phyloP scores from a whole-genome alignment of 2,329 filamentous ascomycete genomes.

The Ascocoryne sarcoides region DNA sequence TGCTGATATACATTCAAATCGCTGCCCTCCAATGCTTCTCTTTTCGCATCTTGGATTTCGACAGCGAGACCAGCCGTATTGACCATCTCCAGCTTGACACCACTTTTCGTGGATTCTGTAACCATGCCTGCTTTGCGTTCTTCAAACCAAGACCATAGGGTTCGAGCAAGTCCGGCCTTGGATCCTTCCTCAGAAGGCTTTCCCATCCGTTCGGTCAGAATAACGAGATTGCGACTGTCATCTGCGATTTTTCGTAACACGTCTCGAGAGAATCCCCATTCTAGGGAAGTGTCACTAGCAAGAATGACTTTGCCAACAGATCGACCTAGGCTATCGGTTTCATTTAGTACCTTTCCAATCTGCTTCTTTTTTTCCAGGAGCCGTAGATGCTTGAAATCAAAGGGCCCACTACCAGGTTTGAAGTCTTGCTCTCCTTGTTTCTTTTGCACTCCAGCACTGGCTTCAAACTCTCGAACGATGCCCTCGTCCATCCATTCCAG shows the following conservation, averaged over 20 bases:
- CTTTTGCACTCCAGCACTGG: constrained; percentile 36
- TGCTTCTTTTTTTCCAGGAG: constrained; percentile 76
- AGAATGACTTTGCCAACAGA: constrained; percentile 65
- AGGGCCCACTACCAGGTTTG: constrained; percentile 57
- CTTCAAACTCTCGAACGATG: constrained; percentile 86
- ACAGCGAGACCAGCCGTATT: constrained; percentile 56
- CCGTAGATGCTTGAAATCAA: constrained; percentile 81
- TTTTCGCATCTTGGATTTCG: constrained; percentile 50
- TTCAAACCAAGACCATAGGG: constrained; percentile 73
- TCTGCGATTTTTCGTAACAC: constrained; percentile 65
- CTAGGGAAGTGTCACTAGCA: constrained; percentile 79
- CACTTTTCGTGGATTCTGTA: constrained; percentile 43
- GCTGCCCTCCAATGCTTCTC: constrained; percentile 60
- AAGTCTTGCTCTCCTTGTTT: constrained; percentile 37
- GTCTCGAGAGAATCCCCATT: constrained; percentile 91
- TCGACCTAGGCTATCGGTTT: constrained; percentile 33
- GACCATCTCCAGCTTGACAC: constrained; percentile 56
- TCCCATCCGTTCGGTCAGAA: constrained; percentile 69
- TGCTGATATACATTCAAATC: constrained; percentile 83
- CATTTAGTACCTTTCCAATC: constrained; percentile 58
- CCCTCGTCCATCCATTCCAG: constrained; percentile 98
- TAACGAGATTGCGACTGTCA: constrained; percentile 72
- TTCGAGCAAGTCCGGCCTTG: constrained; percentile 48
- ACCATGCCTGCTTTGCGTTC: constrained; percentile 56
- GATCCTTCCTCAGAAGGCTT: constrained; percentile 26